Evolutionary conservation across 2,329 filamentous ascomycete species (phyloP).

Genomic region (Penicillium hordei): DNA sequence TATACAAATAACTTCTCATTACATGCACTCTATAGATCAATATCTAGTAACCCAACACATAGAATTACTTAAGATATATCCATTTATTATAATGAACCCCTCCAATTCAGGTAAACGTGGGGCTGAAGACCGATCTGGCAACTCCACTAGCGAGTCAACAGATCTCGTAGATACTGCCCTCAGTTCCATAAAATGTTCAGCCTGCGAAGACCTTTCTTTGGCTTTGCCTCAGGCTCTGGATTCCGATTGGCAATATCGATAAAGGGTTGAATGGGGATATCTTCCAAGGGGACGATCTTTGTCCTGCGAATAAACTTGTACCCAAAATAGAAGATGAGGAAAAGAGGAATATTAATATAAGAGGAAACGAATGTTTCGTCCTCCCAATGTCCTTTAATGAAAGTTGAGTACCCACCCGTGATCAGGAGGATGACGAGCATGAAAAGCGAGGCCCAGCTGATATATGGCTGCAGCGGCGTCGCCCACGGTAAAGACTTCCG

Average conservation of each 20-base stretch:
- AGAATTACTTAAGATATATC: neutral
- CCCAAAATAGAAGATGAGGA: constrained; percentile 27
- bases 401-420: constrained; percentile 3
- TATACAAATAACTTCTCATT: neutral
- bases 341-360: constrained; percentile 59
- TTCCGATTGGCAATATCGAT: neutral
- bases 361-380: constrained; percentile 62
- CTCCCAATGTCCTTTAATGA: constrained; percentile 16
- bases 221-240: neutral
- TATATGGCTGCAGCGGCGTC: constrained; percentile 2
- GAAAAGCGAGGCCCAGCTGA: neutral
- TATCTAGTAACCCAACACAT: neutral
- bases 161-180: neutral
- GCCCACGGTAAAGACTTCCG: neutral
- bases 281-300: neutral
- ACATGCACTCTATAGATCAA: neutral
- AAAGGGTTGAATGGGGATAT: neutral
- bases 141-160: neutral
- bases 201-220: neutral
- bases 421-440: neutral
- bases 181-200: neutral
- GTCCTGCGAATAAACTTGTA: neutral
- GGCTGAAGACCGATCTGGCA: neutral
- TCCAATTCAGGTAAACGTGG: neutral
- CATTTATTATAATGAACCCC: neutral